Base-by-base conservation (phyloP, 306 rosid genomes). In the Vachellia pachyceras region DNA sequence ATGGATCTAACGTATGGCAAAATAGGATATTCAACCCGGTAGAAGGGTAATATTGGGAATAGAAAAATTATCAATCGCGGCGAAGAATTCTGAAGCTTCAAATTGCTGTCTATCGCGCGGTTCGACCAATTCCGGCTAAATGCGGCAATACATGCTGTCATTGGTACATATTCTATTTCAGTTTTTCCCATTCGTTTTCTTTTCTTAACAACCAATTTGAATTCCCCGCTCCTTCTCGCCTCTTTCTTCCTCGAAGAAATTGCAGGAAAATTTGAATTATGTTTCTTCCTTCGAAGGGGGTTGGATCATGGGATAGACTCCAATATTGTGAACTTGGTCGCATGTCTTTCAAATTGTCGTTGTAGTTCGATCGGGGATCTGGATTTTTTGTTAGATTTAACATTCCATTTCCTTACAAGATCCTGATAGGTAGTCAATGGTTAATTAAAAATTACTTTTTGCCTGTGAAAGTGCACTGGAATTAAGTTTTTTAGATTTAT, bases 241-340 rank as follows among this genome's bases (percentile, higher is more conserved):
- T 50, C 57, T 36, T 29, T 80, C 69, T 66, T 85, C 39, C 63
- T 52, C 69, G 37, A 77, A 45, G 39, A 55, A 81, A 77, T 12
- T 68, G 76, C 82, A 8, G 15, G 37, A 71, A 58, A 72, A n/a
- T 61, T 40, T 36, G 33, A 71, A 37, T 67, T 68, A 45, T 35
- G 11, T 13, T 72, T 77, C 33, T 64, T 1, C 7, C 41, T 0
- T 49, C 13, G 64, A 35, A 36, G 33, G 37, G 60, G 58, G 9
- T 22, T 63, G 8, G 65, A 58, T 23, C 36, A 23, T 3, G 65
- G 20, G 25, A 23, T 63, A 40, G 37, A 64, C 76, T 76, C 46
- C 14, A 10, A 42, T 52, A 13, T 60, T 65, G 67, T 61, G 71
- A 22, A 39, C 60, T 80, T 36, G 47, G 55, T 50, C 63, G 17